A percentile compares a stretch with the other conserved stretches of the same genome.
Evolutionary conservation across 73 alveolate genomes (phyloP).

Genomic region (Blepharisma stoltei): DNA sequence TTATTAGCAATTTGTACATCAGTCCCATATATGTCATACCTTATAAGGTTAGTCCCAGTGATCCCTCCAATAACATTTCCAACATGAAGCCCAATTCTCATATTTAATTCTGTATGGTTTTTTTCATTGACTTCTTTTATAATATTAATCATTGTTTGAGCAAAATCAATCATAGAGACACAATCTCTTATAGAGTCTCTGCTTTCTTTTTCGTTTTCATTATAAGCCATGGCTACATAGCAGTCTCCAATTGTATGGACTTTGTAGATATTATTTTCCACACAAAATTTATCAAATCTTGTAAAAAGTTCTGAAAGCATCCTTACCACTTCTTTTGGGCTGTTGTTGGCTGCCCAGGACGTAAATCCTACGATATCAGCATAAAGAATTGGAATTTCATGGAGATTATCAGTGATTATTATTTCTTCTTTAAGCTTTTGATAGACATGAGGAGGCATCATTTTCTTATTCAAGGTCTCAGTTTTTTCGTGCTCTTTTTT

Average conservation of each 20-base stretch:
- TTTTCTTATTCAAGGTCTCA: no score
- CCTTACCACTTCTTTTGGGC: conserved; percentile 89
- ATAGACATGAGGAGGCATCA: no score
- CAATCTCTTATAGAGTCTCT: conserved; percentile 92
- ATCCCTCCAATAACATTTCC: conserved; percentile 54
- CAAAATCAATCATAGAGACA: conserved; percentile 80
- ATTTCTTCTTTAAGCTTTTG: no score
- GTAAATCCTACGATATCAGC: conserved; percentile 86
- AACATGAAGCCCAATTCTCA: conserved; percentile 91
- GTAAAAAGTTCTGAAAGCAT: conserved; percentile 84
- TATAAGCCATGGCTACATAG: conserved; percentile 91
- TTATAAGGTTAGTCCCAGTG: conserved; percentile 43
- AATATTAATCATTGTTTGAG: conserved; percentile 87
- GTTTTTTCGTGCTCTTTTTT: no score
- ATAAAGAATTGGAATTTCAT: conserved; percentile 60
- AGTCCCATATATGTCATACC: conserved; percentile 50
- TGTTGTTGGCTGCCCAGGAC: conserved; percentile 60
- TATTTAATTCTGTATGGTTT: conserved; percentile 66
- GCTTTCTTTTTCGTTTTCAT: conserved; percentile 71
- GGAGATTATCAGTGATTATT: no score
- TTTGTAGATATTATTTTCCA: conserved; percentile 80
- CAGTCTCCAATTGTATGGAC: conserved; percentile 97
- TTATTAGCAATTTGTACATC: conserved; percentile 49
- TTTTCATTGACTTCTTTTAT: conserved; percentile 74
- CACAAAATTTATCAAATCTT: conserved; percentile 88